phyloP scores from a whole-genome alignment of 2,329 filamentous ascomycete species.

The Ceratocystis smalleyi region DNA sequence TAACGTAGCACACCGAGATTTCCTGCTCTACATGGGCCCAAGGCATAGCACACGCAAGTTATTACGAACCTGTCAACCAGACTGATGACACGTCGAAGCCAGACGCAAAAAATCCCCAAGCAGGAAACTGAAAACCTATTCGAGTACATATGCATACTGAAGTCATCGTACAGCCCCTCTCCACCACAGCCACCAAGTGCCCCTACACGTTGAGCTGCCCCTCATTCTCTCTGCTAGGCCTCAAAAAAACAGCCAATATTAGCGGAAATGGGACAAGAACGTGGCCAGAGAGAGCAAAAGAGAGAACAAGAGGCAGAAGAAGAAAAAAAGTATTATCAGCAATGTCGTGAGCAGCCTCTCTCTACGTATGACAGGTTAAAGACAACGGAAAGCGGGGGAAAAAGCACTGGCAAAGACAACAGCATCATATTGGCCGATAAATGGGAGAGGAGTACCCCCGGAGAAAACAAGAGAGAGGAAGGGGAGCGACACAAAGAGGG shows the following conservation, averaged over 20 bases:
- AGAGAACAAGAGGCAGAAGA: not conserved
- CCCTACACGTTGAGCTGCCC: not conserved
- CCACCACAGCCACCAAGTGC: slow-evolving; percentile 4
- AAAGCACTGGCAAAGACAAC: not conserved
- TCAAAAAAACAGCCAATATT: slow-evolving; percentile 3
- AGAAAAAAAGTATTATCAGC: not conserved
- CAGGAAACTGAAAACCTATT: not conserved
- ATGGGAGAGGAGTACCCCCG: not conserved
- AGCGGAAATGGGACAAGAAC: not conserved
- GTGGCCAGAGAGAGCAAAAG: not conserved
- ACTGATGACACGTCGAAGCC: not conserved
- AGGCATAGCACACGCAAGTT: not conserved
- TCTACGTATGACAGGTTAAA: not conserved
- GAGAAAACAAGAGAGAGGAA: not conserved
- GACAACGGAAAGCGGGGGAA: not conserved
- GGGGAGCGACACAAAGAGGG: not conserved
- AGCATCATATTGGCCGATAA: not conserved
- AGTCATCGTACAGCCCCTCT: slow-evolving; percentile 6
- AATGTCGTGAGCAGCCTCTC: not conserved
- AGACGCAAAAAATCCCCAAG: not conserved
- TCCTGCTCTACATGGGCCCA: not conserved
- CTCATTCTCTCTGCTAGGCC: not conserved
- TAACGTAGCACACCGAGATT: slow-evolving; percentile 1
- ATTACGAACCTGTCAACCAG: not conserved
- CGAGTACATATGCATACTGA: not conserved